These are phyloP conservation scores for Beauveria pseudobassiana DNA, from an alignment of 2,329 filamentous ascomycete genomes.

Conservation along the genomic window DNA sequence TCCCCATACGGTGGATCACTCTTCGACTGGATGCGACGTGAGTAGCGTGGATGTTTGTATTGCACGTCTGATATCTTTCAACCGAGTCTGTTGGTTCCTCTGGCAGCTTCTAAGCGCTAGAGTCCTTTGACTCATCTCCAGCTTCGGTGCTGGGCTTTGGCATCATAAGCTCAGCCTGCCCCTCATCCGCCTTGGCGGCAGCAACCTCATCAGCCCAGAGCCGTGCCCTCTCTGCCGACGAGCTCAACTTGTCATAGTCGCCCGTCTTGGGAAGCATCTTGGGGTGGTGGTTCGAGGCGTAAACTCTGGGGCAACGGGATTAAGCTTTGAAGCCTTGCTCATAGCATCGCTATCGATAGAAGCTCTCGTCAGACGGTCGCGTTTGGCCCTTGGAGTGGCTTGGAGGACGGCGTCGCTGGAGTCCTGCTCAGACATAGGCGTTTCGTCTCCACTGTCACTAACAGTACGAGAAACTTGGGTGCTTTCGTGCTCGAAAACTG, in stretches of 20 bases:
- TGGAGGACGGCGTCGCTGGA: slow-evolving; percentile 2
- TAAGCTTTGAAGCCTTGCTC: slow-evolving; percentile 32
- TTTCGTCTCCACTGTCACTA: slow-evolving; percentile 12
- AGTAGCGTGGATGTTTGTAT: slow-evolving; percentile 31
- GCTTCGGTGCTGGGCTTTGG: background rate
- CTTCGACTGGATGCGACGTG: slow-evolving; percentile 38
- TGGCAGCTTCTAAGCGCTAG: slow-evolving; percentile 16
- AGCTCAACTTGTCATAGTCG: slow-evolving; percentile 3
- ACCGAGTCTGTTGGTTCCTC: slow-evolving; percentile 15
- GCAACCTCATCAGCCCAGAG: slow-evolving; percentile 25
- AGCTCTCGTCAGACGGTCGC: background rate
- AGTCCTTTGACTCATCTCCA: slow-evolving; percentile 4
- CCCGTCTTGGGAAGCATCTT: background rate
- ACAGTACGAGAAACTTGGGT: slow-evolving; percentile 9
- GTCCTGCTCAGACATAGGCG: slow-evolving; percentile 9
- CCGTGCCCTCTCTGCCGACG: slow-evolving; percentile 9
- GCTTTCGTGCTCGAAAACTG: slow-evolving; percentile 8
- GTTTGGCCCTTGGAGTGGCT: slow-evolving; percentile 23
- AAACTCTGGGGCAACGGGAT: slow-evolving; percentile 48
- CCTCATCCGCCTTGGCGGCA: slow-evolving; percentile 17
- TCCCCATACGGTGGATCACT: slow-evolving; percentile 33
- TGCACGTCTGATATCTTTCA: slow-evolving; percentile 14
- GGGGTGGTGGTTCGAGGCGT: slow-evolving; percentile 32
- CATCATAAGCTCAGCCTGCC: background rate
- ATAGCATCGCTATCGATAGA: slow-evolving; percentile 5